Conservation (phyloP, 345 rosid species). For the Populus ilicifolia region DNA sequence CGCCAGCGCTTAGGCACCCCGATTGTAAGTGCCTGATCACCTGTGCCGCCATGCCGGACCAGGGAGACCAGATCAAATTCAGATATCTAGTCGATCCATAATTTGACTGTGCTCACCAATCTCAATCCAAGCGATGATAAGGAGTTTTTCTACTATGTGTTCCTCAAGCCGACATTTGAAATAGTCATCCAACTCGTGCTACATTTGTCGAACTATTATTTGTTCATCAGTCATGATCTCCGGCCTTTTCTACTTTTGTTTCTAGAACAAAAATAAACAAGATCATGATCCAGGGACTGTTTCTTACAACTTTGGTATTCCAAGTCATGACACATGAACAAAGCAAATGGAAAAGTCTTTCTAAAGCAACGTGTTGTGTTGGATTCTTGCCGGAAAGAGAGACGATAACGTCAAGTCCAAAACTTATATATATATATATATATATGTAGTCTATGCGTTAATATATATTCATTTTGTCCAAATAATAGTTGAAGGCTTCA, state of each 20-base stretch:
- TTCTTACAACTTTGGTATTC: background rate
- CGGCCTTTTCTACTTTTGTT: background rate
- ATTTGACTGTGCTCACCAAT: too few relatives aligned
- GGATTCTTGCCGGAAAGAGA: background rate
- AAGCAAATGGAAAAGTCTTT: background rate
- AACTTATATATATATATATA: background rate
- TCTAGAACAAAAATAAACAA: background rate
- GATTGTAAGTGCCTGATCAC: too few relatives aligned
- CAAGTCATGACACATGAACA: background rate
- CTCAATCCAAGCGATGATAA: too few relatives aligned
- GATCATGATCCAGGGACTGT: background rate
- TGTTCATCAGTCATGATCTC: background rate
- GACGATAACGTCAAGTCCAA: background rate
- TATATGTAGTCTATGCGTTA: too few relatives aligned
- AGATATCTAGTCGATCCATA: too few relatives aligned
- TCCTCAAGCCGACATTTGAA: background rate
- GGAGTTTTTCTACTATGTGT: too few relatives aligned
- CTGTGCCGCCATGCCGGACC: too few relatives aligned
- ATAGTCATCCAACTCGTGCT: background rate
- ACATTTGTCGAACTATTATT: background rate
- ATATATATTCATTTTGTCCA: background rate
- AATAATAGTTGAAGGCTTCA: background rate
- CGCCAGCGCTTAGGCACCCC: too few relatives aligned
- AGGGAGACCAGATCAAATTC: too few relatives aligned
- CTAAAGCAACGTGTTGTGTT: background rate